Base-by-base conservation (phyloP, 2,329 filamentous ascomycete species). In the Fusarium subtropicale region DNA sequence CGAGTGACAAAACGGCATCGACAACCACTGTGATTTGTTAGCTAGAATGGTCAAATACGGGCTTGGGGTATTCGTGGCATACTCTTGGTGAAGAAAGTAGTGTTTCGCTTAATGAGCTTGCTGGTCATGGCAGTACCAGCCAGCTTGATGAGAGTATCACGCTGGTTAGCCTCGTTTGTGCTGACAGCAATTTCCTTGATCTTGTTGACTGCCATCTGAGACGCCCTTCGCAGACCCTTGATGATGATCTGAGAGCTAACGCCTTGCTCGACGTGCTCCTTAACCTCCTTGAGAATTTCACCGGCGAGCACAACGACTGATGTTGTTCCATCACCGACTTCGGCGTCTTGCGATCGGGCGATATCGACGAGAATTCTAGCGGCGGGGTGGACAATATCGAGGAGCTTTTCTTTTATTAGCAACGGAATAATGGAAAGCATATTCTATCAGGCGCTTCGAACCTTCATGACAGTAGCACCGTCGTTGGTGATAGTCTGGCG, bases 401-500 rank as follows among this genome's bases (percentile, higher is more conserved):
- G 92, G 57, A 99, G 92, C 93, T 96, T 57, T 36, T 20, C 28
- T 22, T 42, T 26, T 39, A 55, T 69, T 38, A 71, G 68, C 36
- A 34, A 38, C 7, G 33, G 48, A 31, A 41, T 36, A 42, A 54
- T 24, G 11, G 18, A n/a, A n/a, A 4, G 10, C 22, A 24, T 39
- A 47, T 24, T 39, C 20, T 34, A 16, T 45, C 11, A 26, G 36
- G 55, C 28, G 55, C 20, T 33, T 53, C 60, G 74, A 80, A 93
- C 92, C 90, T 97, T 98, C 96, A 99, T 99, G 66, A 98, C 96
- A 52, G 96, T 99, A 50, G 96, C 96, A 78, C 96, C 96, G 84
- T 99, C 96, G 83, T 99, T 99, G 75, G 96, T 99, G 79, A 99
- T 98, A 57, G 96, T 99, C 84, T 97, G 94, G 81, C 84, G 91